Conservation (phyloP, 345 rosid species). For the Atalantia buxifolia region DNA sequence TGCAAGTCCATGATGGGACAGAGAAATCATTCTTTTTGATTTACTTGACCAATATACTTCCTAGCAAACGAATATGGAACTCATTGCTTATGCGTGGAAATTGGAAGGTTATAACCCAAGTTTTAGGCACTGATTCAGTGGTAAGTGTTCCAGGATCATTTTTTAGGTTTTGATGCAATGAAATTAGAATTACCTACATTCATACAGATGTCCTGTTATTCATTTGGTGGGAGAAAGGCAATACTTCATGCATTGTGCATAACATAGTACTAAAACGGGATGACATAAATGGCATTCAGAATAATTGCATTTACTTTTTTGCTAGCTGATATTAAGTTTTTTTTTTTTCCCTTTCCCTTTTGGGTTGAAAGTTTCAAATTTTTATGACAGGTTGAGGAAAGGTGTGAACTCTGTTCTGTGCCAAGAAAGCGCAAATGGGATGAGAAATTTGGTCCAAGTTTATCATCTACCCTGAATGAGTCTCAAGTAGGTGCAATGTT, state of each 20-base stretch:
- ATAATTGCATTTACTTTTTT: too few species aligned
- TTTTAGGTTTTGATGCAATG: not conserved
- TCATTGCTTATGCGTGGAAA: not conserved
- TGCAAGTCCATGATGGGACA: not conserved
- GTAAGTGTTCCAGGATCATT: not conserved
- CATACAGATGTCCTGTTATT: too few species aligned
- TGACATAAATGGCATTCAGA: too few species aligned
- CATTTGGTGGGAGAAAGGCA: too few species aligned
- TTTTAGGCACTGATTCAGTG: slow-evolving; percentile 12
- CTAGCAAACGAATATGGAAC: slow-evolving; percentile 13
- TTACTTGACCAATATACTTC: slow-evolving; percentile 30
- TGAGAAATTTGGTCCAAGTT: not conserved
- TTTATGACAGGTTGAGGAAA: not conserved
- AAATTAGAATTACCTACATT: not conserved
- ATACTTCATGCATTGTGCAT: too few species aligned
- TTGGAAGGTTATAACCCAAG: slow-evolving; percentile 11
- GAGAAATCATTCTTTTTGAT: not conserved
- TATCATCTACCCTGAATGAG: not conserved
- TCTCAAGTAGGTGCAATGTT: not conserved
- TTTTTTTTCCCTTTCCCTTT: too few species aligned
- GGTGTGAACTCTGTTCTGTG: slow-evolving; percentile 1
- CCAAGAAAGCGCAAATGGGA: not conserved
- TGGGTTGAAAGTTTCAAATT: not conserved
- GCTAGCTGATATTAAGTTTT: too few species aligned
- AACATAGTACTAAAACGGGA: too few species aligned